Evolutionary conservation across 2,329 filamentous ascomycete genomes (phyloP).

Genomic region (Colletotrichum godetiae): DNA sequence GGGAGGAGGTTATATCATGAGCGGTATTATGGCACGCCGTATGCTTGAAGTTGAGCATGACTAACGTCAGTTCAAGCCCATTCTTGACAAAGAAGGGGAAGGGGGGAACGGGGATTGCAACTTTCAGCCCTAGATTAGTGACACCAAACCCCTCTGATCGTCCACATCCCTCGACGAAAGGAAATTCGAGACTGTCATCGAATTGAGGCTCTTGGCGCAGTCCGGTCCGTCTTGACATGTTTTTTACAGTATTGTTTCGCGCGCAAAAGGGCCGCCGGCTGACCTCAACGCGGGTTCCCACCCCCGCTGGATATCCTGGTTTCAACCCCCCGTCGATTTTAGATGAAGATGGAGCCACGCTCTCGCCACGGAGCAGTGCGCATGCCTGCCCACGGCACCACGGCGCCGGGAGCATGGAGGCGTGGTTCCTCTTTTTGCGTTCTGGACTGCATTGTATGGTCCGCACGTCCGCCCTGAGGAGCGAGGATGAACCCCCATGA

Average conservation of each 20-base stretch:
- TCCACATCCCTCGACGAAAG: neutral
- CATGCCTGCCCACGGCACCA: conserved; percentile 20
- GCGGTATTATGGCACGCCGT: conserved; percentile 9
- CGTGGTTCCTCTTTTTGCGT: neutral
- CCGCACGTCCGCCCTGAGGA: conserved; percentile 1
- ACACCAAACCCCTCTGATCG: neutral
- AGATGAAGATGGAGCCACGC: conserved; percentile 32
- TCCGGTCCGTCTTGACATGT: neutral
- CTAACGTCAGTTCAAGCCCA: neutral
- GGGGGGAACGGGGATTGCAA: neutral
- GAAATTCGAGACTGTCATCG: conserved; percentile 5
- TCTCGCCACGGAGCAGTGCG: conserved; percentile 26
- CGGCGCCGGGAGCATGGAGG: conserved; percentile 8
- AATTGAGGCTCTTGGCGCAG: neutral
- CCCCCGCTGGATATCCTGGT: conserved; percentile 15
- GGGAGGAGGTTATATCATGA: neutral
- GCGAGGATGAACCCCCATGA: conserved; percentile 4
- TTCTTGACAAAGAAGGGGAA: neutral
- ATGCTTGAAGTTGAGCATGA: conserved; percentile 5
- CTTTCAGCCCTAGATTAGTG: conserved; percentile 16
- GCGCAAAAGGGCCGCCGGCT: neutral
- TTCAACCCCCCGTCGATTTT: conserved; percentile 25
- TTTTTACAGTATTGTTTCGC: neutral
- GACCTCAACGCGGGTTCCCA: neutral
- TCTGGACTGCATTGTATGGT: conserved; percentile 1